phyloP scores from a whole-genome alignment of 306 rosid genomes.

The apple (Malus domestica) region DNA sequence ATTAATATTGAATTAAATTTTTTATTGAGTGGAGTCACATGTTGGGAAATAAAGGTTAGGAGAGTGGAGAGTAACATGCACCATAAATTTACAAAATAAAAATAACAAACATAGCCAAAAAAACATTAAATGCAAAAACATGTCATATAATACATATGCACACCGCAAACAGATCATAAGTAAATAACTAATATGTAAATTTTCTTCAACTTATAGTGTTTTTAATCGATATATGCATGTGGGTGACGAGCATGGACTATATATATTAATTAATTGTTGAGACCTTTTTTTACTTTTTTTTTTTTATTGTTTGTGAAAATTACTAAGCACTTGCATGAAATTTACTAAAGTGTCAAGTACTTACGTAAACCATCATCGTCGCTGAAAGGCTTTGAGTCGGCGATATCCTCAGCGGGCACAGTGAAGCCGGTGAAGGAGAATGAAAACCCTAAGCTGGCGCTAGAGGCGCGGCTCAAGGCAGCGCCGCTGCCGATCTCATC shows the following conservation, averaged over 20 bases:
- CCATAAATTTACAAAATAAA: not conserved
- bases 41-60: not conserved
- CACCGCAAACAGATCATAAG: not conserved
- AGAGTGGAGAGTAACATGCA: not conserved
- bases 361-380: slow-evolving; percentile 90
- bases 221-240: not conserved
- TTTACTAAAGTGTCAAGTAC: not conserved
- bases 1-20: too few species aligned
- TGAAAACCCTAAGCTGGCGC: slow-evolving; percentile 93
- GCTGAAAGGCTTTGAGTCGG: slow-evolving; percentile 73
- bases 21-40: not conserved
- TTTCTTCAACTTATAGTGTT: not conserved
- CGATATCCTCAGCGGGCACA: slow-evolving; percentile 77
- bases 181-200: not conserved
- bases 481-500: slow-evolving; percentile 79
- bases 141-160: not conserved
- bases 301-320: too few species aligned
- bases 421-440: slow-evolving; percentile 92
- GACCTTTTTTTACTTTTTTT: too few species aligned
- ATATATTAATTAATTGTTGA: not conserved
- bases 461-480: slow-evolving; percentile 87
- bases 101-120: not conserved
- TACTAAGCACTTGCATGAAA: not conserved
- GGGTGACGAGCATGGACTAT: not conserved
- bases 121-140: not conserved